phyloP scores from a whole-genome alignment of 2,329 filamentous ascomycete species.

The Nemania diffusa region DNA sequence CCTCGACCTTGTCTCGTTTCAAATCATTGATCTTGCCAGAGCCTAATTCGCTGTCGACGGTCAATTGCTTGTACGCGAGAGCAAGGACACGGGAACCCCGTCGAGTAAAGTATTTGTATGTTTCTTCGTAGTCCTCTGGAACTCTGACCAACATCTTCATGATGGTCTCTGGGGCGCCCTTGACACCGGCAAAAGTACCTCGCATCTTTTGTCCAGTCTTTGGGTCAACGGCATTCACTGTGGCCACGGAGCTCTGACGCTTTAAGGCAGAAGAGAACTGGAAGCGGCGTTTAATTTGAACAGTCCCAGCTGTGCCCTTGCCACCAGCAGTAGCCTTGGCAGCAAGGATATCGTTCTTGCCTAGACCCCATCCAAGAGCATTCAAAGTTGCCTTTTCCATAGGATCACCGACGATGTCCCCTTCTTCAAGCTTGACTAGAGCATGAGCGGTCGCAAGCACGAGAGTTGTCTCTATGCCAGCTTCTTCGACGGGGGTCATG shows the following conservation, averaged over 20 bases:
- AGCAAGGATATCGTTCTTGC: constrained; percentile 84
- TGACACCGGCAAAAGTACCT: constrained; percentile 93
- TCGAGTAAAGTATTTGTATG: constrained; percentile 96
- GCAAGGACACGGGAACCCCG: constrained; percentile 95
- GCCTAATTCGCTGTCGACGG: constrained; percentile 82
- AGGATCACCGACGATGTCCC: constrained; percentile 95
- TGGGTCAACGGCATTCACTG: constrained; percentile 76
- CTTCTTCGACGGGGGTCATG: constrained; percentile 75
- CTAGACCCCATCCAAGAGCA: constrained; percentile 92
- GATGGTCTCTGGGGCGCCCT: constrained; percentile 97
- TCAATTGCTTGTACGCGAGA: constrained; percentile 92
- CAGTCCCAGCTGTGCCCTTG: constrained; percentile 72
- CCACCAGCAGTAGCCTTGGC: constrained; percentile 67
- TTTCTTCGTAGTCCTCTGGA: constrained; percentile 93
- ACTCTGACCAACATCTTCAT: constrained; percentile 87
- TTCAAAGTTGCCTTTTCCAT: constrained; percentile 97
- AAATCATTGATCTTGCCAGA: constrained; percentile 90
- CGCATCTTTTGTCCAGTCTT: constrained; percentile 79
- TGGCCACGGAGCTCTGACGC: constrained; percentile 93
- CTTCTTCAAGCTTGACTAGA: constrained; percentile 94
- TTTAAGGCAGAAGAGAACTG: constrained; percentile 98
- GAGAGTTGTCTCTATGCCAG: constrained; percentile 84
- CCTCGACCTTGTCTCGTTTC: constrained; percentile 91
- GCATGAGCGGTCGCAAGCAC: constrained; percentile 96
- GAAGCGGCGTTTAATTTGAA: constrained; percentile 96